These are phyloP conservation scores for Avena sativa DNA, from an alignment of 176 grass and related monocot species.

Conservation along the genomic window DNA sequence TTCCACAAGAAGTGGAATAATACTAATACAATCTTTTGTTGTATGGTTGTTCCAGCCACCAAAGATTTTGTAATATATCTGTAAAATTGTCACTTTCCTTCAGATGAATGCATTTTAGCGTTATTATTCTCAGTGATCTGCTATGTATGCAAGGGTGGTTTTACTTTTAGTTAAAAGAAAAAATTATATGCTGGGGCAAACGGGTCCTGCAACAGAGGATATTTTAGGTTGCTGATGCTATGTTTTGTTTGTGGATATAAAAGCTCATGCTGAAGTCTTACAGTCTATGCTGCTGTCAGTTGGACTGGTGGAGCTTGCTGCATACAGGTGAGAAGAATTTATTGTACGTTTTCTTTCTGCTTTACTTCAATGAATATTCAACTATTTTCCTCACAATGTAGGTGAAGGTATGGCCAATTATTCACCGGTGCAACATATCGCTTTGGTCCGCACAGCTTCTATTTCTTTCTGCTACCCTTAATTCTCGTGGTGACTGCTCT, in stretches of 20 bases:
- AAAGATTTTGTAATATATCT: not conserved
- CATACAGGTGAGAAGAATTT: not conserved
- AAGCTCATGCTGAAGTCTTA: not conserved
- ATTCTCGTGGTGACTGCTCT: not conserved
- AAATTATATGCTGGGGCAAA: not conserved
- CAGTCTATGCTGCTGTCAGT: not conserved
- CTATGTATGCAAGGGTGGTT: not conserved
- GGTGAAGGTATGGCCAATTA: not conserved
- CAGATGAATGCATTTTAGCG: not conserved
- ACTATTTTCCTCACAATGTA: not conserved
- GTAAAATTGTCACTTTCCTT: not conserved
- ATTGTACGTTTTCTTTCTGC: not conserved
- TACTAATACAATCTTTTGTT: not conserved
- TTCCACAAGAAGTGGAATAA: not conserved
- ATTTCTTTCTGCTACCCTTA: not conserved
- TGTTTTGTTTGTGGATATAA: not conserved
- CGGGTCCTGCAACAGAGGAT: not conserved
- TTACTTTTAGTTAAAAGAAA: not conserved
- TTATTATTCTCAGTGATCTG: not conserved
- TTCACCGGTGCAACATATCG: not conserved
- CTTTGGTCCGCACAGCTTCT: not conserved
- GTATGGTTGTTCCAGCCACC: not conserved
- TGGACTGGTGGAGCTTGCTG: not conserved
- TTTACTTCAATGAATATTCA: not conserved
- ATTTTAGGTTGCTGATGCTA: not conserved